Conservation (phyloP, 371 early-diverging fungal species). For the Circinella umbellata region DNA sequence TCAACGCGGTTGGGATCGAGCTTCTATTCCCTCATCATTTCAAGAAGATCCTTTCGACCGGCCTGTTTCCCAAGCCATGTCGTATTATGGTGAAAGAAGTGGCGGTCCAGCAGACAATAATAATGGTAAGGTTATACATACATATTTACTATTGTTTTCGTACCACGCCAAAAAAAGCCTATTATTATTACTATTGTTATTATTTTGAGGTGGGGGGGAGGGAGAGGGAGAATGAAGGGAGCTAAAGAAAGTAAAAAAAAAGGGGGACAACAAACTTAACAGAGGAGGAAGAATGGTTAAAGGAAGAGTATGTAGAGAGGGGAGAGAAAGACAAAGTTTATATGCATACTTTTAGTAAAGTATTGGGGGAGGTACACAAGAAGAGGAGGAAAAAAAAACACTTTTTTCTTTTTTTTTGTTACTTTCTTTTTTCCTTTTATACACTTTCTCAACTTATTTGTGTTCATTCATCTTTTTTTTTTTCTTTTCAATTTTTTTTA, state of each 20-base stretch:
- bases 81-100: constrained; percentile 17
- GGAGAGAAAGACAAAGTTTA: too few species aligned
- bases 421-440: not conserved
- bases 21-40: constrained; percentile 5
- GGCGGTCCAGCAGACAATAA: not conserved
- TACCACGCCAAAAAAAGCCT: not conserved
- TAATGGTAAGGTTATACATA: constrained; percentile 8
- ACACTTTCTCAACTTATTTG: not conserved
- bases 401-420: not conserved
- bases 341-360: too few species aligned
- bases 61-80: constrained; percentile 16
- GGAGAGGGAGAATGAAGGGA: too few species aligned
- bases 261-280: too few species aligned
- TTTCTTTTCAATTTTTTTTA: constrained; percentile 3
- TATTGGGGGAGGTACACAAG: too few species aligned
- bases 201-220: too few species aligned
- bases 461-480: constrained; percentile 5
- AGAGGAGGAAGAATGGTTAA: too few species aligned
- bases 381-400: not conserved
- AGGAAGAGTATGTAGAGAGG: not conserved
- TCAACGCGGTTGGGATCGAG: constrained; percentile 14
- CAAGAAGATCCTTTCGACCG: constrained; percentile 15
- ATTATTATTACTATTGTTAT: too few species aligned
- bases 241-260: too few species aligned
- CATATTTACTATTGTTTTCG: constrained; percentile 1